A percentile compares a stretch with the other conserved stretches of the same genome.
These are phyloP conservation scores for Euphrasia confusa DNA, from an alignment of 257 asterid genomes.

Conservation along the genomic window DNA sequence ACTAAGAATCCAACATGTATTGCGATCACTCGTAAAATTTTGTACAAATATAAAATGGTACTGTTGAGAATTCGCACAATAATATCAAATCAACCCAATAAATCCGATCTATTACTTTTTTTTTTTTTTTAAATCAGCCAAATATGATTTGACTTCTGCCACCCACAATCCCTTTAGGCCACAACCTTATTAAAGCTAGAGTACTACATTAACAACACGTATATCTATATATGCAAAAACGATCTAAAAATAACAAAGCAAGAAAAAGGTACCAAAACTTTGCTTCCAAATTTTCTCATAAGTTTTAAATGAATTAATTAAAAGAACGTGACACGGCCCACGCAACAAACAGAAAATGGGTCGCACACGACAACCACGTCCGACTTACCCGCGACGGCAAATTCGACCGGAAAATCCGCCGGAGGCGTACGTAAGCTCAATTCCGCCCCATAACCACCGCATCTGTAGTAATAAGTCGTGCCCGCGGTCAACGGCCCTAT, in stretches of 20 bases:
- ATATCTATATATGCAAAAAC: not conserved
- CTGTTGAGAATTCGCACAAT: too few species aligned
- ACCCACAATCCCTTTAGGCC: not conserved
- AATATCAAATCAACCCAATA: too few species aligned
- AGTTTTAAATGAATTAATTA: not conserved
- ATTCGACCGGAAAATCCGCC: conserved; percentile 58
- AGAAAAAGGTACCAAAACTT: not conserved
- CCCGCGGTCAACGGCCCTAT: conserved; percentile 72
- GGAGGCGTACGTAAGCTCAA: conserved; percentile 76
- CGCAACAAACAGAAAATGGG: conserved; percentile 27
- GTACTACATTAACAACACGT: not conserved
- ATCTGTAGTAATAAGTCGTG: conserved; percentile 59
- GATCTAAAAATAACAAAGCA: not conserved
- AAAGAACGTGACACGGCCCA: conserved; percentile 13
- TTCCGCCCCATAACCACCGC: conserved; percentile 66
- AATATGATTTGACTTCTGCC: too few species aligned
- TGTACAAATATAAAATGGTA: too few species aligned
- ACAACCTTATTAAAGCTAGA: not conserved
- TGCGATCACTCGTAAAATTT: too few species aligned
- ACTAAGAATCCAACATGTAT: too few species aligned
- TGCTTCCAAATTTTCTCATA: not conserved
- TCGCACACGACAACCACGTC: not conserved
- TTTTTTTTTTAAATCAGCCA: too few species aligned
- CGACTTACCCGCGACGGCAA: conserved; percentile 65
- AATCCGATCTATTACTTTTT: too few species aligned